Evolutionary conservation across 768 basidiomycete species (phyloP).

Genomic region (Mycena olivaceomarginata): DNA sequence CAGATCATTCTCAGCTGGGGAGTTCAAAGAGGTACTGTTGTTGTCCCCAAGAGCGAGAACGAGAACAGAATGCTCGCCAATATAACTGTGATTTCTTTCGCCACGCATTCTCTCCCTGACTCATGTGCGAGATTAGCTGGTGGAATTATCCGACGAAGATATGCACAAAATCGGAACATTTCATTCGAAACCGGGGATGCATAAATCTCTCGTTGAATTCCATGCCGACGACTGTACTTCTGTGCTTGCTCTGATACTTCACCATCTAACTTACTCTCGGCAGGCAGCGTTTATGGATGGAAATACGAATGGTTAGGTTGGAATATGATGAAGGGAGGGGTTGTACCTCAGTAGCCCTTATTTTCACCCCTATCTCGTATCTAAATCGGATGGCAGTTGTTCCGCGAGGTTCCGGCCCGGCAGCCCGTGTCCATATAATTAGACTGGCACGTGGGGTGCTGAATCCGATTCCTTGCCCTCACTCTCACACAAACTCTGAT

Average conservation of each 20-base stretch:
- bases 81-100: conserved; percentile 16
- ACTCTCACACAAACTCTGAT: background rate
- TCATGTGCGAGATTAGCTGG: conserved; percentile 21
- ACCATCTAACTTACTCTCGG: conserved; percentile 30
- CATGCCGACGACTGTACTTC: conserved; percentile 33
- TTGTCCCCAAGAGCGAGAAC: conserved; percentile 57
- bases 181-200: conserved; percentile 36
- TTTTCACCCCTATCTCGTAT: background rate
- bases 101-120: background rate
- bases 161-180: conserved; percentile 26
- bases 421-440: background rate
- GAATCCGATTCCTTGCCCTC: too few species aligned
- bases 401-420: background rate
- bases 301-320: conserved; percentile 59
- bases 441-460: background rate
- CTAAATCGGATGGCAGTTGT: background rate
- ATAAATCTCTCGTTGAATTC: conserved; percentile 36
- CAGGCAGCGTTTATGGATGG: conserved; percentile 57
- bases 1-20: conserved; percentile 81
- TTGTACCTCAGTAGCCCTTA: conserved; percentile 35
- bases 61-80: conserved; percentile 34
- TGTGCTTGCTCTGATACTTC: background rate
- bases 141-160: conserved; percentile 25
- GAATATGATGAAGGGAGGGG: conserved; percentile 54
- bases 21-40: conserved; percentile 76